Conservation (phyloP, 31 red algal species). For the Pterothamnion heteromorphum region DNA sequence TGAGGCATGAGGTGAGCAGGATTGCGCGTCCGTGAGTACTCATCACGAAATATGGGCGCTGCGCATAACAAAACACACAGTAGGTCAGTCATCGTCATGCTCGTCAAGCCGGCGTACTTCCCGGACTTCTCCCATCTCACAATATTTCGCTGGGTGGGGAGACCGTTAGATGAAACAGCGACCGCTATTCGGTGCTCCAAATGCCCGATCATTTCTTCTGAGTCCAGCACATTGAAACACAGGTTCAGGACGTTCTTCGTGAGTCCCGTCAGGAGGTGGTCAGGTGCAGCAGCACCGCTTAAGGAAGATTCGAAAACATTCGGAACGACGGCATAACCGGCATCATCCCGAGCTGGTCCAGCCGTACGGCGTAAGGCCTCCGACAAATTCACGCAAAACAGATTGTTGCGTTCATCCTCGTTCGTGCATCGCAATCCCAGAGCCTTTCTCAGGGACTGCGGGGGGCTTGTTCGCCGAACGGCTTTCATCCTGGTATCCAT, state of each 20-base stretch:
- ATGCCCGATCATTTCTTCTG: not conserved
- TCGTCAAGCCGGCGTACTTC: not conserved
- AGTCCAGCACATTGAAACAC: not conserved
- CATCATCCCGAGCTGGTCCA: not conserved
- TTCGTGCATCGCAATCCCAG: not conserved
- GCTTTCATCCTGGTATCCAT: not conserved
- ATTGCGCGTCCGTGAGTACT: not conserved
- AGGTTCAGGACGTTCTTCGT: conserved; percentile 12
- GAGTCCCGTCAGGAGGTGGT: not conserved
- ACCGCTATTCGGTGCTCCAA: not conserved
- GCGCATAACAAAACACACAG: too few relatives aligned
- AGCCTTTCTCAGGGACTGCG: not conserved
- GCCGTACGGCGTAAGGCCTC: not conserved
- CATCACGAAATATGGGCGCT: not conserved
- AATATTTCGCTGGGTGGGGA: not conserved
- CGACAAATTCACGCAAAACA: not conserved
- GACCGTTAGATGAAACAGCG: not conserved
- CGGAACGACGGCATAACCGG: not conserved
- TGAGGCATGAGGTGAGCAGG: not conserved
- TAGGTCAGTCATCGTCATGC: too few relatives aligned
- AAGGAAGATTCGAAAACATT: not conserved
- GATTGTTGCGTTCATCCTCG: too few relatives aligned
- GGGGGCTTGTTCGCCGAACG: not conserved
- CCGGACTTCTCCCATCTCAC: not conserved
- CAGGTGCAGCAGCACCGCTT: not conserved